Conservation (phyloP, 2,329 filamentous ascomycete genomes). For the Nemania sp. region DNA sequence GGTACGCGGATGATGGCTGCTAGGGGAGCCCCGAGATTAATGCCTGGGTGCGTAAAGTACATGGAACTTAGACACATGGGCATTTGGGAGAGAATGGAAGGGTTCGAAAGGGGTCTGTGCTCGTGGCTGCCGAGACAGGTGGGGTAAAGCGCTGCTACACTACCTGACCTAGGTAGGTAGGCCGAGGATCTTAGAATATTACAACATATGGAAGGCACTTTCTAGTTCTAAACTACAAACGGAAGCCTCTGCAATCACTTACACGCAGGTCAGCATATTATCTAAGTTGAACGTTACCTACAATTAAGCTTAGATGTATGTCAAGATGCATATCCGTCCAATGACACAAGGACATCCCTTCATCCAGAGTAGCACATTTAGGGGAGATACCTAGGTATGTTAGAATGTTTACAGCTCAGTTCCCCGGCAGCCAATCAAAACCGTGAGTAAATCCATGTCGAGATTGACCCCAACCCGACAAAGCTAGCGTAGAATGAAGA, state of each 20-base stretch:
- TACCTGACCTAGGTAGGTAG: too few species aligned
- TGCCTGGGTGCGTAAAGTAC: neutral
- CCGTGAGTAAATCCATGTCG: neutral
- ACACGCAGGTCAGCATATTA: too few species aligned
- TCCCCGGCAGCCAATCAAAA: conserved; percentile 11
- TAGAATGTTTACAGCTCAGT: conserved; percentile 5
- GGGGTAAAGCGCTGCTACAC: neutral
- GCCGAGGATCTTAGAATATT: too few species aligned
- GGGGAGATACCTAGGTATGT: neutral
- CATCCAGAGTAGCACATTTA: neutral
- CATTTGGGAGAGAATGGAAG: too few species aligned
- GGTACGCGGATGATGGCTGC: neutral
- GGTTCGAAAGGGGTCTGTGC: conserved; percentile 5
- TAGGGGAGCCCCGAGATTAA: neutral
- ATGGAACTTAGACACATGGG: too few species aligned
- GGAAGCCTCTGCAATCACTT: too few species aligned
- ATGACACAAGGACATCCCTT: neutral
- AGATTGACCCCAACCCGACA: conserved; percentile 14
- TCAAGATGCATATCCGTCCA: conserved; percentile 11
- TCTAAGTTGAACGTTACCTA: too few species aligned
- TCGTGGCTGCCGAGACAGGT: conserved; percentile 1
- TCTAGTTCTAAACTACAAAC: neutral
- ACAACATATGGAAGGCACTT: neutral
- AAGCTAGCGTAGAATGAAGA: conserved; percentile 3
- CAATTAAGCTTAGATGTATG: neutral